phyloP scores from a whole-genome alignment of 148 eudicot genomes.

The Selenicereus undatus region DNA sequence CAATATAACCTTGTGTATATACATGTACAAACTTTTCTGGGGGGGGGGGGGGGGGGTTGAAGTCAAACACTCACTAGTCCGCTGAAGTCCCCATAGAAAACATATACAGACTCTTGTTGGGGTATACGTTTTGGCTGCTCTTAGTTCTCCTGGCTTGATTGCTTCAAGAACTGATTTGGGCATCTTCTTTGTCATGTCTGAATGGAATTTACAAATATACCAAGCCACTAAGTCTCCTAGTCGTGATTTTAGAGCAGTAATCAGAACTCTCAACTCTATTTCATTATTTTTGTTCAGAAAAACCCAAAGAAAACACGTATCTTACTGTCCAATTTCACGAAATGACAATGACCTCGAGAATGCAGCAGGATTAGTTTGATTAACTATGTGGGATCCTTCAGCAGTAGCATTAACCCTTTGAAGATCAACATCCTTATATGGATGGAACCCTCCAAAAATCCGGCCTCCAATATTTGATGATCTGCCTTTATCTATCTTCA shows the following conservation, averaged over 20 bases:
- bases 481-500: slow-evolving; percentile 30
- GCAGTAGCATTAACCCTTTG: slow-evolving; percentile 5
- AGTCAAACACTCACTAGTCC: no score
- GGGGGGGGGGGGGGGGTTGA: no score
- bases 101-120: no score
- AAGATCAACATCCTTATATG: slow-evolving; percentile 18
- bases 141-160: background rate
- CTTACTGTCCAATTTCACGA: slow-evolving; percentile 45
- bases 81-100: no score
- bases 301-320: background rate
- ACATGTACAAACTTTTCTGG: no score
- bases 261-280: background rate
- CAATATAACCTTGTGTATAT: no score
- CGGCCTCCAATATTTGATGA: slow-evolving; percentile 21
- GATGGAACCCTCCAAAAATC: slow-evolving; percentile 37
- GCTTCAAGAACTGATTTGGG: slow-evolving; percentile 12
- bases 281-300: background rate
- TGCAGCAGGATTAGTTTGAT: slow-evolving; percentile 86
- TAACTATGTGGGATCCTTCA: slow-evolving; percentile 30
- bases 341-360: slow-evolving; percentile 59
- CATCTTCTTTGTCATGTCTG: slow-evolving; percentile 6
- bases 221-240: background rate
- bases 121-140: no score
- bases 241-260: no score
- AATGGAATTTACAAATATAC: background rate